phyloP scores from a whole-genome alignment of 2,329 filamentous ascomycete species.

The Xylaria sp. region DNA sequence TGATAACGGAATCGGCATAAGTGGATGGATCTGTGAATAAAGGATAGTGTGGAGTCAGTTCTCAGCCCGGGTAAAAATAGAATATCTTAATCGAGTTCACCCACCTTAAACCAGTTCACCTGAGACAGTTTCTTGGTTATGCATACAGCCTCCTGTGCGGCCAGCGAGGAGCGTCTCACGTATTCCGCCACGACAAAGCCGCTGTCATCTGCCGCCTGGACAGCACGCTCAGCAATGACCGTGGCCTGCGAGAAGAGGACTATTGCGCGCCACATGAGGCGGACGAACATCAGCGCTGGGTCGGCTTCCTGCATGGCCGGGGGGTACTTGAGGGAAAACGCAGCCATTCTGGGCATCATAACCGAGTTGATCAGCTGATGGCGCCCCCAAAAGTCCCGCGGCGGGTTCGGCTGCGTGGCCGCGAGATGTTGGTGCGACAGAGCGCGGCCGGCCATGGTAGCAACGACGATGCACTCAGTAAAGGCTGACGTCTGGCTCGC shows the following conservation, averaged over 20 bases:
- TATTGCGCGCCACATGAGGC: conserved; percentile 23
- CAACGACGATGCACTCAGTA: conserved; percentile 22
- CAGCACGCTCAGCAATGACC: conserved; percentile 8
- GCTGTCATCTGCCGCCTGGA: conserved; percentile 17
- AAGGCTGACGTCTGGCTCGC: conserved; percentile 18
- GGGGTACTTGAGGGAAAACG: conserved; percentile 20
- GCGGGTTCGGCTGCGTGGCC: conserved; percentile 20
- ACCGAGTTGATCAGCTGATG: conserved; percentile 17
- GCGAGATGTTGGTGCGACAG: conserved; percentile 20
- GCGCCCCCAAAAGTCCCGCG: conserved; percentile 20
- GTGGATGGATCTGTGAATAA: conserved; percentile 13
- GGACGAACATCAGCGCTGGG: conserved; percentile 20
- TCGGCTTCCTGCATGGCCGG: conserved; percentile 18
- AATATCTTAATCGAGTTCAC: background rate
- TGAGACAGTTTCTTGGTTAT: conserved; percentile 19
- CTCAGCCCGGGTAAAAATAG: background rate
- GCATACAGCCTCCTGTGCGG: conserved; percentile 21
- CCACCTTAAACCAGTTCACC: conserved; percentile 26
- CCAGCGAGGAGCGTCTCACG: conserved; percentile 18
- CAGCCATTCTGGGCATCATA: conserved; percentile 20
- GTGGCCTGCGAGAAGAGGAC: conserved; percentile 20
- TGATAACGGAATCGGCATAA: conserved; percentile 24
- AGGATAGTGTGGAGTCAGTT: background rate
- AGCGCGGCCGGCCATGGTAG: conserved; percentile 25
- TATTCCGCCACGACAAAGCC: conserved; percentile 20